Percentiles rank a stretch among this genome's conserved stretches.
Evolutionary conservation across 371 early-diverging fungal species (phyloP).

Genomic region (Mortierella sp.): DNA sequence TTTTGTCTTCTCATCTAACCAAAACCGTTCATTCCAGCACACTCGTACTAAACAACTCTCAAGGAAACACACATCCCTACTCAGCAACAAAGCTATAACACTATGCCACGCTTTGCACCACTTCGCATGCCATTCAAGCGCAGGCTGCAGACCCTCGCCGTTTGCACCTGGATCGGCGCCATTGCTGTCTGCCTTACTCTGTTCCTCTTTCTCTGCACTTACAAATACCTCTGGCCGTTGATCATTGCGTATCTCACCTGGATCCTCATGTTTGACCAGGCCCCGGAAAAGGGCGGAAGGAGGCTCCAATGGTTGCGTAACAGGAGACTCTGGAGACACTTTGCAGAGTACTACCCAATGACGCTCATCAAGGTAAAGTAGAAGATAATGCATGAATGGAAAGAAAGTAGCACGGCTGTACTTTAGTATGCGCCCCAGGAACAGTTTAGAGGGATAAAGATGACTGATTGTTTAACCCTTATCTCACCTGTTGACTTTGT

Average conservation of each 20-base stretch:
- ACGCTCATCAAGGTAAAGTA: conserved; percentile 76
- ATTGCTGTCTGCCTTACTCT: conserved; percentile 69
- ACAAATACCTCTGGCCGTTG: conserved; percentile 74
- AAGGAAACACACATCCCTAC: background rate
- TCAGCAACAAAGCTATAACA: background rate
- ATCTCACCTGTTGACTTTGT: background rate
- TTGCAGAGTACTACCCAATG: conserved; percentile 87
- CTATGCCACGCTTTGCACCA: conserved; percentile 73
- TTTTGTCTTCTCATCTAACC: background rate
- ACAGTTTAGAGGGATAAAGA: background rate
- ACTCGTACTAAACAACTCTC: background rate
- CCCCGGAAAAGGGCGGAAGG: conserved; percentile 81
- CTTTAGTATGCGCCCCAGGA: background rate
- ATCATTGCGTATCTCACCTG: conserved; percentile 78
- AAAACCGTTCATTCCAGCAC: background rate
- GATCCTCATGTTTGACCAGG: conserved; percentile 68
- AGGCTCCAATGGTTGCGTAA: conserved; percentile 71
- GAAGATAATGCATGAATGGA: conserved; percentile 21
- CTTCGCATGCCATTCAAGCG: conserved; percentile 80
- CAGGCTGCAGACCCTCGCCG: conserved; percentile 79
- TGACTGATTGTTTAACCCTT: background rate
- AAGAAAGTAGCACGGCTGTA: background rate
- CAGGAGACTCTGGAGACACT: conserved; percentile 73
- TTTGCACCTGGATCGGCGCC: conserved; percentile 71
- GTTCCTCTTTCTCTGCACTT: conserved; percentile 60